Evolutionary conservation across 1,284 basidiomycete species (phyloP).

Genomic region (Ustilago xerochloae): DNA sequence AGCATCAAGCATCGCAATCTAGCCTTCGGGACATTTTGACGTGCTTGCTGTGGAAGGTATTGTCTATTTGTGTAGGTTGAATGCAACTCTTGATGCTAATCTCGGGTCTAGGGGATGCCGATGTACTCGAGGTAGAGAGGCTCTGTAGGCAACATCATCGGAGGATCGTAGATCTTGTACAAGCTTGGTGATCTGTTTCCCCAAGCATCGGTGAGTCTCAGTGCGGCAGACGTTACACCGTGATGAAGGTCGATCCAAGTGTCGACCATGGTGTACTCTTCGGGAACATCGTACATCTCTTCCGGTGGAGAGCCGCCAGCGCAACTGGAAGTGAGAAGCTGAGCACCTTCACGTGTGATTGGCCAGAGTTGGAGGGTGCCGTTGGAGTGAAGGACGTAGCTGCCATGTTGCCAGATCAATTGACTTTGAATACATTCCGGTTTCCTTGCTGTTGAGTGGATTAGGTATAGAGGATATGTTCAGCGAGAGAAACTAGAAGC

Average conservation of each 20-base stretch:
- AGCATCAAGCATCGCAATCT: no score
- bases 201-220: constrained; percentile 41
- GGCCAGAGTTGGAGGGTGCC: constrained; percentile 42
- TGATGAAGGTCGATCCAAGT: constrained; percentile 46
- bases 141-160: constrained; percentile 62
- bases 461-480: not conserved
- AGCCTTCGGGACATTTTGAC: no score
- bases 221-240: constrained; percentile 11
- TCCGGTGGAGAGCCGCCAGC: constrained; percentile 18
- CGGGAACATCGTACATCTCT: constrained; percentile 45
- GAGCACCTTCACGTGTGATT: constrained; percentile 40
- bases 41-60: no score
- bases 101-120: constrained; percentile 31
- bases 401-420: constrained; percentile 68
- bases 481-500: no score
- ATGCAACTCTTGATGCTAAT: not conserved
- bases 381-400: constrained; percentile 57
- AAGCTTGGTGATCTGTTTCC: constrained; percentile 35
- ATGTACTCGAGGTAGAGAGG: constrained; percentile 53
- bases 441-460: constrained; percentile 19
- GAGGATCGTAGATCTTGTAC: constrained; percentile 61
- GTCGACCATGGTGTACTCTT: constrained; percentile 39
- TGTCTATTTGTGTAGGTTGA: not conserved
- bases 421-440: constrained; percentile 61
- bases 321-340: constrained; percentile 40